A percentile compares a stretch with the other conserved stretches of the same genome.
Evolutionary conservation across 805 yeast species (phyloP).

Genomic region (Saccharomycopsis synnaedendra): DNA sequence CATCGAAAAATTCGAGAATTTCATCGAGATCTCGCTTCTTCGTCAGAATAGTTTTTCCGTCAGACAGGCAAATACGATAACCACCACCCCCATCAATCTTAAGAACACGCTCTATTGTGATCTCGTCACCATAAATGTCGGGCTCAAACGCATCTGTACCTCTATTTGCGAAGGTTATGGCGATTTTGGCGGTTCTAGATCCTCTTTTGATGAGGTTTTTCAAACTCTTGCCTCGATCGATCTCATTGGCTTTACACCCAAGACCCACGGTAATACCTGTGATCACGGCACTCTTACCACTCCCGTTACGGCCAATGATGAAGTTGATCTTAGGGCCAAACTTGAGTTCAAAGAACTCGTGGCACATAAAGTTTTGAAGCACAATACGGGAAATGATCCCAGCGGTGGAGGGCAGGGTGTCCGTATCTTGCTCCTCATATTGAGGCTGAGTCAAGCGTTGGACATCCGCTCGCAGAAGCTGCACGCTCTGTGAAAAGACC

Average conservation of each 20-base stretch:
- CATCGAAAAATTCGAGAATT: constrained; percentile 58
- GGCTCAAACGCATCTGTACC: constrained; percentile 58
- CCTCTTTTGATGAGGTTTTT: constrained; percentile 72
- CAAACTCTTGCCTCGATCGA: constrained; percentile 71
- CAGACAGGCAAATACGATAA: constrained; percentile 33
- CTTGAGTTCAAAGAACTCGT: constrained; percentile 61
- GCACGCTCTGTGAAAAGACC: too few relatives aligned
- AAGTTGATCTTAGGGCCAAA: constrained; percentile 77
- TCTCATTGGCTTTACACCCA: constrained; percentile 80
- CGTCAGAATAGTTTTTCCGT: constrained; percentile 41
- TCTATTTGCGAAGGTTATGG: constrained; percentile 50
- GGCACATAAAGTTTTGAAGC: constrained; percentile 81
- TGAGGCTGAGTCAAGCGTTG: too few relatives aligned
- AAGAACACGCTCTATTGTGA: constrained; percentile 59
- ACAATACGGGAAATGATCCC: constrained; percentile 60
- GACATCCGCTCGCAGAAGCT: too few relatives aligned
- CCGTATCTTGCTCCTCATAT: not conserved
- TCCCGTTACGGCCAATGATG: constrained; percentile 83
- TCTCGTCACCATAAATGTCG: constrained; percentile 54
- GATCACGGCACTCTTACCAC: constrained; percentile 81
- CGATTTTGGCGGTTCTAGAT: constrained; percentile 51
- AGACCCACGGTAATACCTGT: constrained; percentile 82
- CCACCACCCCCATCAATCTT: constrained; percentile 37
- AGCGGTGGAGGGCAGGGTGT: constrained; percentile 29
- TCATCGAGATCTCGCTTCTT: constrained; percentile 57